Evolutionary conservation across 179 eudicot genomes (phyloP).

Genomic region (Silene noctiflora): DNA sequence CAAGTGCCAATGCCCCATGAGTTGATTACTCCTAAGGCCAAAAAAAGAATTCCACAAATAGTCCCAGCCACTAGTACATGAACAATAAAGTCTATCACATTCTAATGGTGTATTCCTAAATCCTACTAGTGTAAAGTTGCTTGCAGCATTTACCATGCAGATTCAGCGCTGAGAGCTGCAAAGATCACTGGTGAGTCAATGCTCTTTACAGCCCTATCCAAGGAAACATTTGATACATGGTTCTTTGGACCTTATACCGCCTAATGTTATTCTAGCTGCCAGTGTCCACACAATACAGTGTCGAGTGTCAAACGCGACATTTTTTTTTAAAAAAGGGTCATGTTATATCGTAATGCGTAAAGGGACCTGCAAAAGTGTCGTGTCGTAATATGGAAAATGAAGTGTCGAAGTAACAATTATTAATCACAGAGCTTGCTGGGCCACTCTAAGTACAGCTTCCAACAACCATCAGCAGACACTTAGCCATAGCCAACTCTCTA

Average conservation of each 20-base stretch:
- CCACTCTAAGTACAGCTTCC: conserved; percentile 8
- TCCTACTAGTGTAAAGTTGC: neutral
- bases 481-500: no score
- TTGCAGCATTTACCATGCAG: neutral
- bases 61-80: neutral
- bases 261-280: no score
- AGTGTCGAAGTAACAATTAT: no score
- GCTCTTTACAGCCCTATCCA: neutral
- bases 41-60: neutral
- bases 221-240: neutral
- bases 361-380: no score
- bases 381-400: no score
- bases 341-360: no score
- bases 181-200: no score
- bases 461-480: neutral
- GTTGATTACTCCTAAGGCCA: neutral
- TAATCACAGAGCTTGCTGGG: neutral
- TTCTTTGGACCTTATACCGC: neutral
- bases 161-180: neutral
- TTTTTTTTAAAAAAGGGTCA: no score
- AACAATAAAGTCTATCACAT: neutral
- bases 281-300: no score
- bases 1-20: no score
- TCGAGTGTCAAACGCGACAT: no score
- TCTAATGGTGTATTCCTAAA: neutral